Percentiles rank a stretch among this genome's conserved stretches.
phyloP scores from a whole-genome alignment of 176 grass and related monocot genomes.

The Phoenix dactylifera region DNA sequence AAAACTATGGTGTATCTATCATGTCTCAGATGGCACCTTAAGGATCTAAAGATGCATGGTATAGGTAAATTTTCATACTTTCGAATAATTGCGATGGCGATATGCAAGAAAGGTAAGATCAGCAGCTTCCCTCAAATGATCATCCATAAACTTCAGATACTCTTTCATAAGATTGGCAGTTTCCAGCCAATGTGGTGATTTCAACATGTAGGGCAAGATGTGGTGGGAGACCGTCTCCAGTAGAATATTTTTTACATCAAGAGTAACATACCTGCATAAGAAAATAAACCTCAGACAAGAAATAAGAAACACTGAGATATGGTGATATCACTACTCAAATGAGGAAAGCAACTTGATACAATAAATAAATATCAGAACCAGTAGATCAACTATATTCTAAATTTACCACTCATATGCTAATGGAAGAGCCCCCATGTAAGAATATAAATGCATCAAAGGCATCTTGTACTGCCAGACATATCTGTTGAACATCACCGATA shows the following conservation, averaged over 20 bases:
- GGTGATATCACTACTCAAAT: background rate
- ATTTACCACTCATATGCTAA: conserved; percentile 78
- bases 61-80: conserved; percentile 27
- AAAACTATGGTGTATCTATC: no score
- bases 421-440: conserved; percentile 60
- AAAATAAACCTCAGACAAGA: background rate
- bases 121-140: conserved; percentile 97
- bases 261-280: conserved; percentile 61
- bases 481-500: conserved; percentile 35
- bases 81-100: conserved; percentile 81
- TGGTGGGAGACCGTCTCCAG: conserved; percentile 77
- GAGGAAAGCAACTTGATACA: conserved; percentile 10
- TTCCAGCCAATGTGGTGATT: conserved; percentile 60
- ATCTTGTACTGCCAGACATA: conserved; percentile 86
- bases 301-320: no score
- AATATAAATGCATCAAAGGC: conserved; percentile 76
- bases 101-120: conserved; percentile 90
- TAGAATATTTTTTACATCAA: conserved; percentile 98
- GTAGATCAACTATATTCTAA: background rate
- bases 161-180: conserved; percentile 65
- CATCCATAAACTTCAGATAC: conserved; percentile 95
- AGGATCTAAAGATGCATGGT: no score
- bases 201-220: conserved; percentile 81
- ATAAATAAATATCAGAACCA: conserved; percentile 6
- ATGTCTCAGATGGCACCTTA: no score